Evolutionary conservation across 1,284 basidiomycete species (phyloP).

Genomic region (Cryptococcus sp.): DNA sequence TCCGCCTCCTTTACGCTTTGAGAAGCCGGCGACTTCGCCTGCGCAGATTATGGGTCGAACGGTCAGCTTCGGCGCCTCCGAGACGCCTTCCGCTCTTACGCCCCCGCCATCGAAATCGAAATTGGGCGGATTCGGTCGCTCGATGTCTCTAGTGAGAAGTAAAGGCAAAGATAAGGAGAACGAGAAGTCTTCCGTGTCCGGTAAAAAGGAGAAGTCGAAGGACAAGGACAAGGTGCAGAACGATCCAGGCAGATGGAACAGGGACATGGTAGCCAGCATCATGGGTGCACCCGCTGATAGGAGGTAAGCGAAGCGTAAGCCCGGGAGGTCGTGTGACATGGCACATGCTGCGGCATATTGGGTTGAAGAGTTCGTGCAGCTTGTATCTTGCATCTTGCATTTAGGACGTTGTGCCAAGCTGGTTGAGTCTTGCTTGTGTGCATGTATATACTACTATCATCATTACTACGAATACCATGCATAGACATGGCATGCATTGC

Average conservation of each 20-base stretch:
- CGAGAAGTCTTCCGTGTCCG: conserved; percentile 7
- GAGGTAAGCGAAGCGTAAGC: conserved; percentile 5
- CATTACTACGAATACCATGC: no score
- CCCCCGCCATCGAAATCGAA: conserved; percentile 20
- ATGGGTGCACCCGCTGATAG: conserved; percentile 46
- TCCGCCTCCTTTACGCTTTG: conserved; percentile 2
- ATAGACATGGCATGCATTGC: no score
- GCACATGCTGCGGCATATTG: neutral
- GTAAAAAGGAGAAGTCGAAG: conserved; percentile 18
- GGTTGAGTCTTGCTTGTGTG: no score
- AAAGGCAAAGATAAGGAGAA: conserved; percentile 26
- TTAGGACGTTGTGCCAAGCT: no score
- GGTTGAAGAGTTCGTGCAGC: no score
- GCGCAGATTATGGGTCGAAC: neutral
- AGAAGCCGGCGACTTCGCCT: conserved; percentile 1
- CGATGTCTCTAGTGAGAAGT: conserved; percentile 24
- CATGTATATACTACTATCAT: no score
- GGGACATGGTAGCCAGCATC: conserved; percentile 45
- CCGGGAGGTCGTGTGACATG: neutral
- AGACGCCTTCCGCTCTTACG: neutral
- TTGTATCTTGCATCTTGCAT: no score
- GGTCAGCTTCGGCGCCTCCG: no score
- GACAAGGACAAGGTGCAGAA: conserved; percentile 25
- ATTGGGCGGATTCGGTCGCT: conserved; percentile 33
- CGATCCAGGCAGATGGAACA: conserved; percentile 46